phyloP scores from a whole-genome alignment of 345 rosid genomes.

The Laguncularia racemosa region DNA sequence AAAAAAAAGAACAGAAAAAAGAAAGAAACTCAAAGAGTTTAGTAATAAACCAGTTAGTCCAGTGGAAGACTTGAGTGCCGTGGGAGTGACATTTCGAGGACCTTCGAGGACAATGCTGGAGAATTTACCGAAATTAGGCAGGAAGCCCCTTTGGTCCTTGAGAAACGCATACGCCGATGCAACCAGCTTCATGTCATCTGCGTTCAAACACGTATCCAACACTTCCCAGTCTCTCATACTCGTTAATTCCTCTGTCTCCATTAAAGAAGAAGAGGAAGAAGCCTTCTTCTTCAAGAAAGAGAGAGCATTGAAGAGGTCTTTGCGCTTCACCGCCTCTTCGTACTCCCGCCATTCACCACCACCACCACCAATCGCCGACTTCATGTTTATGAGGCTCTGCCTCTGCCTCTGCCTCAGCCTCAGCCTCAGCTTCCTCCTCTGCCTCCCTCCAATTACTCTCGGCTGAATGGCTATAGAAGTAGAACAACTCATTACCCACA shows the following conservation, averaged over 20 bases:
- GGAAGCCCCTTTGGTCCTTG: slow-evolving; percentile 40
- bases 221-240: slow-evolving; percentile 70
- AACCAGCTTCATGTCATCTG: slow-evolving; percentile 89
- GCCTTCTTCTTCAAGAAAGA: slow-evolving; percentile 40
- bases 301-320: slow-evolving; percentile 81
- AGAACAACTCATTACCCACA: too few species aligned
- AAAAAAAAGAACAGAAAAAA: not conserved
- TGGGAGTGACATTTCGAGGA: slow-evolving; percentile 71
- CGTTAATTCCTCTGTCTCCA: not conserved
- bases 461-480: too few species aligned
- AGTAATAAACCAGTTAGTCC: slow-evolving; percentile 66
- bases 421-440: slow-evolving; percentile 26
- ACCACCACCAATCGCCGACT: too few species aligned
- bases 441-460: too few species aligned
- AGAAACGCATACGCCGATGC: slow-evolving; percentile 61
- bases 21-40: not conserved
- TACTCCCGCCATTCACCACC: slow-evolving; percentile 64
- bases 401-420: slow-evolving; percentile 18
- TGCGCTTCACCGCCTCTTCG: slow-evolving; percentile 78
- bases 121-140: slow-evolving; percentile 73
- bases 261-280: too few species aligned
- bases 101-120: slow-evolving; percentile 75
- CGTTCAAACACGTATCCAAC: slow-evolving; percentile 78
- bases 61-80: slow-evolving; percentile 62
- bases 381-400: slow-evolving; percentile 6